Evolutionary conservation across 2,329 filamentous ascomycete species (phyloP).

Genomic region (Immersiporthe knoxdaviesiana): DNA sequence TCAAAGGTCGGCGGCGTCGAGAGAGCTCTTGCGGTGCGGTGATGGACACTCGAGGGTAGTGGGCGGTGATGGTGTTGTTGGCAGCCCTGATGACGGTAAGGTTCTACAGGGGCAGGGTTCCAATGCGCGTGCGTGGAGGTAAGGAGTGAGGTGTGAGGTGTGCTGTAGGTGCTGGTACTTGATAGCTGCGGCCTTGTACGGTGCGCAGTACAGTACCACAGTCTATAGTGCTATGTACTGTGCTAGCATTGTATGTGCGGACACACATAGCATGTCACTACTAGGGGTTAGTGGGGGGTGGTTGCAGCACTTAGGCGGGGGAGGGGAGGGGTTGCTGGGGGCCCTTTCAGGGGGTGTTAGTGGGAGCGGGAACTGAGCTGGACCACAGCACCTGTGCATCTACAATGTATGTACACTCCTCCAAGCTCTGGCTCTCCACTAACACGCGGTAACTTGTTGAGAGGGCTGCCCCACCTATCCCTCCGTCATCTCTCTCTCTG

Average conservation of each 20-base stretch:
- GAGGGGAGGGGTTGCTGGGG: too few relatives aligned
- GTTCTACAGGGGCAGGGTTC: constrained; percentile 1
- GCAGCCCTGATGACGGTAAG: constrained; percentile 22
- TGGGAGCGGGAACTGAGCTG: too few relatives aligned
- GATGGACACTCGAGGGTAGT: constrained; percentile 5
- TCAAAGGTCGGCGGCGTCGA: neutral
- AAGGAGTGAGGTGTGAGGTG: neutral
- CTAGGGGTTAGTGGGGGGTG: neutral
- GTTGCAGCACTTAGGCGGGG: neutral
- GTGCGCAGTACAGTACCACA: neutral
- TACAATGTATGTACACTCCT: too few relatives aligned
- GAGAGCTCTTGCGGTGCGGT: neutral
- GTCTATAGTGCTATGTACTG: neutral
- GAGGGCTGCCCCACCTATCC: neutral
- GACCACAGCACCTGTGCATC: neutral
- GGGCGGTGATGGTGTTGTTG: constrained; percentile 10
- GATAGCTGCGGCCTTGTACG: neutral
- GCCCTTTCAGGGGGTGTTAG: too few relatives aligned
- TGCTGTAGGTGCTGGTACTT: neutral
- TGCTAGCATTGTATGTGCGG: too few relatives aligned
- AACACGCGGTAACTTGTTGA: neutral
- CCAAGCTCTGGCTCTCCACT: too few relatives aligned
- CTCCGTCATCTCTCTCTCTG: neutral
- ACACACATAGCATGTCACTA: too few relatives aligned
- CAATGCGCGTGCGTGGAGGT: neutral